Evolutionary conservation across 768 basidiomycete species (phyloP).

Genomic region (Dioszegia hungarica): DNA sequence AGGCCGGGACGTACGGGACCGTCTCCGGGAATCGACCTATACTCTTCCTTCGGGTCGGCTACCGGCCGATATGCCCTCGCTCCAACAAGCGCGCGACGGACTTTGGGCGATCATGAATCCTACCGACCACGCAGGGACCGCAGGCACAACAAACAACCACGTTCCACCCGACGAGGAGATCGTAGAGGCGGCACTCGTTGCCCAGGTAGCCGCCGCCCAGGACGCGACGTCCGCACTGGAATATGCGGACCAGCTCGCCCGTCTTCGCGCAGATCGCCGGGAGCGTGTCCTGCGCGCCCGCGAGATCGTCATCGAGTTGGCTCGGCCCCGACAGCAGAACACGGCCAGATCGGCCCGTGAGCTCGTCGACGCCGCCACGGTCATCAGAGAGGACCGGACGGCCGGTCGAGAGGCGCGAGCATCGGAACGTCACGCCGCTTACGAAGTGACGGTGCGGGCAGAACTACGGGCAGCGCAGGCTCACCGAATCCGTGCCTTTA

Average conservation of each 20-base stretch:
- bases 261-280: too few species aligned
- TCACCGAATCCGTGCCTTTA: neutral
- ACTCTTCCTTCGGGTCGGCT: neutral
- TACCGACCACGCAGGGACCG: too few species aligned
- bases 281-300: neutral
- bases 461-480: slow-evolving; percentile 5
- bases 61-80: too few species aligned
- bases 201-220: too few species aligned
- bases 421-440: neutral
- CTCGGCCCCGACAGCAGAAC: neutral
- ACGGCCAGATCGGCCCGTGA: neutral
- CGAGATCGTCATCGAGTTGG: neutral
- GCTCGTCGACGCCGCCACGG: slow-evolving; percentile 1
- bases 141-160: too few species aligned
- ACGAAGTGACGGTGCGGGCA: neutral
- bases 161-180: too few species aligned
- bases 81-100: too few species aligned
- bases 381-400: neutral
- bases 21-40: neutral
- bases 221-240: too few species aligned
- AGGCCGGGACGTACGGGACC: neutral
- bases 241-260: too few species aligned
- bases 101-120: neutral
- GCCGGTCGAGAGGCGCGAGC: neutral
- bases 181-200: too few species aligned